These are phyloP conservation scores for Apophysomyces elegans DNA, from an alignment of 371 early-diverging fungal species.

Conservation along the genomic window DNA sequence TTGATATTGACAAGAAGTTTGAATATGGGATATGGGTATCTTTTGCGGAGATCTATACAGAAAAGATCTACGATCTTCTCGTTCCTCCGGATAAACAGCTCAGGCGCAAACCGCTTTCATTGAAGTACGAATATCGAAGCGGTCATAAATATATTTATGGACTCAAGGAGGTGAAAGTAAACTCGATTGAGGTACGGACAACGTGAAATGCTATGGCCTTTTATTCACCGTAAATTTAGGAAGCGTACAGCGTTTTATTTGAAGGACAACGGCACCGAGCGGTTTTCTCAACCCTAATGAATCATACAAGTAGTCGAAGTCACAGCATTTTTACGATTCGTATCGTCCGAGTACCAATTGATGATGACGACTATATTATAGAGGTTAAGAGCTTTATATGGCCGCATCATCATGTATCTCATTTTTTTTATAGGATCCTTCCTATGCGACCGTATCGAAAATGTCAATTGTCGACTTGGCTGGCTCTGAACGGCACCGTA, in stretches of 20 bases:
- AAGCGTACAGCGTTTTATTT: constrained; percentile 62
- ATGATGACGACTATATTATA: constrained; percentile 52
- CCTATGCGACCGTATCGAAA: constrained; percentile 56
- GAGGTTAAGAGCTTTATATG: constrained; percentile 43
- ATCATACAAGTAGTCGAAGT: constrained; percentile 67
- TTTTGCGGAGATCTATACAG: constrained; percentile 85
- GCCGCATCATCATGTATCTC: constrained; percentile 5
- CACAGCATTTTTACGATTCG: constrained; percentile 77
- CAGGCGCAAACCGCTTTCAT: constrained; percentile 52
- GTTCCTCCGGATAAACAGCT: constrained; percentile 38
- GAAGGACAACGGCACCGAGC: constrained; percentile 68
- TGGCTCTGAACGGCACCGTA: constrained; percentile 90
- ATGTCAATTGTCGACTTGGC: constrained; percentile 96
- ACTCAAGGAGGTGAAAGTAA: constrained; percentile 63
- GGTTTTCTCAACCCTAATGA: constrained; percentile 66
- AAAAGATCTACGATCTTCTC: constrained; percentile 83
- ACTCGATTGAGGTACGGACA: constrained; percentile 42
- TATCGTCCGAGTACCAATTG: constrained; percentile 62
- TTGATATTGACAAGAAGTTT: constrained; percentile 52
- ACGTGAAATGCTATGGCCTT: background rate
- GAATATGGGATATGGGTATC: constrained; percentile 77
- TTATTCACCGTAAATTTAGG: constrained; percentile 24
- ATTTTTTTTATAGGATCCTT: constrained; percentile 39
- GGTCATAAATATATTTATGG: constrained; percentile 64
- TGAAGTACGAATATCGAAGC: constrained; percentile 62